A percentile compares a stretch with the other conserved stretches of the same genome.
Evolutionary conservation across 73 alveolate species (phyloP).

Genomic region (Breviolum minutum): DNA sequence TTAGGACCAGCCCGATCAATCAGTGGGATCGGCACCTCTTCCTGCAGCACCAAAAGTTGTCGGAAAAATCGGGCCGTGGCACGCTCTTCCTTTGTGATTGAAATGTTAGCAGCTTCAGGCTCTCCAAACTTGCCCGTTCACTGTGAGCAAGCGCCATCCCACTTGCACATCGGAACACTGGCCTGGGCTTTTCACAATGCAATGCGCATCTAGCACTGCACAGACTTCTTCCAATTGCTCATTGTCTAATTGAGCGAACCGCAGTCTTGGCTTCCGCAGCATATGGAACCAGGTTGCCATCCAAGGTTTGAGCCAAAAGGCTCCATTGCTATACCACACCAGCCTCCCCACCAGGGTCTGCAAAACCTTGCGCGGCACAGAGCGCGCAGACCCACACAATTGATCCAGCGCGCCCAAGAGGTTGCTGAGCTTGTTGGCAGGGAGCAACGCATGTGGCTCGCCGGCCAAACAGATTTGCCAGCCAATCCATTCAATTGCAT

Average conservation of each 20-base stretch:
- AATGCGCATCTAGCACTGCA: background rate
- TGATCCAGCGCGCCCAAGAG: background rate
- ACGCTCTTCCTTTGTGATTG: too few species aligned
- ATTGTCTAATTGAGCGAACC: background rate
- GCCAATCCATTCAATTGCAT: conserved; percentile 12
- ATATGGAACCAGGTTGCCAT: conserved; percentile 33
- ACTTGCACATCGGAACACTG: background rate
- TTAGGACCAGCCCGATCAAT: too few species aligned
- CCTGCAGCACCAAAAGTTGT: too few species aligned
- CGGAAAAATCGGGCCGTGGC: too few species aligned
- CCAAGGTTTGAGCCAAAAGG: conserved; percentile 46
- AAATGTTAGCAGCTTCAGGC: too few species aligned
- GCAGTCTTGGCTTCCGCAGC: background rate
- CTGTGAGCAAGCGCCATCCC: background rate
- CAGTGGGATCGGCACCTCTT: too few species aligned
- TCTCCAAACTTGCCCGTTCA: too few species aligned
- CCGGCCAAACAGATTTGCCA: background rate
- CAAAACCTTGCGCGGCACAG: background rate
- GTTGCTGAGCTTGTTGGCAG: background rate
- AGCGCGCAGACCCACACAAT: background rate
- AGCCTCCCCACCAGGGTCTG: conserved; percentile 23
- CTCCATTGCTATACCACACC: conserved; percentile 5
- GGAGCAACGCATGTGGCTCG: conserved; percentile 3
- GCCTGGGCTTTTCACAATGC: background rate
- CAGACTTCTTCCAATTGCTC: background rate